Conservation (phyloP, 345 rosid genomes). For the Salix purpurea region DNA sequence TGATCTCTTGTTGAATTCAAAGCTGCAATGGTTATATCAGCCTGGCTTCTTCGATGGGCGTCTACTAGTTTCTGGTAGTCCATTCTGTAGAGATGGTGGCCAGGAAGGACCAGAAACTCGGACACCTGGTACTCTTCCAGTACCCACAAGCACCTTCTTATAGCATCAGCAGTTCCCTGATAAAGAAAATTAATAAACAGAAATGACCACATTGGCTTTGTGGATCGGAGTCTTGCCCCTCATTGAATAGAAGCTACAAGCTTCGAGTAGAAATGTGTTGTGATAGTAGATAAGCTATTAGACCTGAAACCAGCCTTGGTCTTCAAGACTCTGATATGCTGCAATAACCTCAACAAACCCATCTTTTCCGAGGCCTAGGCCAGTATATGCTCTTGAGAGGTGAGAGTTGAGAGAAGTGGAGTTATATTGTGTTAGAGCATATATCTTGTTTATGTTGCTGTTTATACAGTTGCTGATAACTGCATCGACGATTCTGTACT, state of each 20-base stretch:
- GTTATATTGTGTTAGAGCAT: slow-evolving; percentile 79
- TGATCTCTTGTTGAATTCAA: slow-evolving; percentile 35
- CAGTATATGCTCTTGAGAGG: slow-evolving; percentile 63
- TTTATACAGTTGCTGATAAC: slow-evolving; percentile 86
- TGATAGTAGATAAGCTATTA: slow-evolving; percentile 5
- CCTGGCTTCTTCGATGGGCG: slow-evolving; percentile 46
- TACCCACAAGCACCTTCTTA: slow-evolving; percentile 79
- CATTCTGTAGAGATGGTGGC: slow-evolving; percentile 82
- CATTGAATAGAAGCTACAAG: background rate
- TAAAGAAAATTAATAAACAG: background rate
- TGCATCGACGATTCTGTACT: slow-evolving; percentile 70
- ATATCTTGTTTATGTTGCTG: slow-evolving; percentile 73
- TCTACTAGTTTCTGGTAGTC: slow-evolving; percentile 63
- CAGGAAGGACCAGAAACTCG: slow-evolving; percentile 74
- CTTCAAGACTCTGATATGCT: slow-evolving; percentile 72
- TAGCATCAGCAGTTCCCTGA: slow-evolving; percentile 87
- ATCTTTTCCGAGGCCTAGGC: slow-evolving; percentile 54
- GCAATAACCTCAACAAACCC: slow-evolving; percentile 76
- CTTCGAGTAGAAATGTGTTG: background rate
- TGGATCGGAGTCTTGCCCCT: background rate
- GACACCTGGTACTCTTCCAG: slow-evolving; percentile 69
- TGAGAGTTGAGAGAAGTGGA: slow-evolving; percentile 87
- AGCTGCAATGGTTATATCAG: slow-evolving; percentile 60
- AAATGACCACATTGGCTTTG: background rate
- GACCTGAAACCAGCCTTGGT: slow-evolving; percentile 81